These are phyloP conservation scores for Scheffersomyces lignosus DNA, from an alignment of 805 yeast genomes.

Conservation along the genomic window DNA sequence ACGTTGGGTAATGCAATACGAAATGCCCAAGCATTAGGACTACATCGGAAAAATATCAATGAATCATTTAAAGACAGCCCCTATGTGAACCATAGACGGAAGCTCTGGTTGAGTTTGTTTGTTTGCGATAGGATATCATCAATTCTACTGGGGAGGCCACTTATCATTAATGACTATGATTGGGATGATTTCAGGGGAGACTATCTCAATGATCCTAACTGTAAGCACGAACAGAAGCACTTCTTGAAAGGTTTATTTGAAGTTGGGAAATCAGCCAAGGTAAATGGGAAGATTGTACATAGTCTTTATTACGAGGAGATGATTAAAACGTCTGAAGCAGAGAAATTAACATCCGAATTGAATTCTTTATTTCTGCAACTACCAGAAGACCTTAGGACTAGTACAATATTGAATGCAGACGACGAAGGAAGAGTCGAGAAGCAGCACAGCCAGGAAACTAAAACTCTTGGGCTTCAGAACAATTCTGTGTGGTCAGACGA, in stretches of 20 bases:
- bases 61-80: slow-evolving; percentile 26
- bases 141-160: slow-evolving; percentile 33
- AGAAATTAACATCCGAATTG: slow-evolving; percentile 29
- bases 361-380: slow-evolving; percentile 29
- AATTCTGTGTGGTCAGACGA: slow-evolving; percentile 2
- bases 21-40: slow-evolving; percentile 39
- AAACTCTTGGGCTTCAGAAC: neutral
- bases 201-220: slow-evolving; percentile 9
- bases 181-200: slow-evolving; percentile 30
- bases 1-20: slow-evolving; percentile 39
- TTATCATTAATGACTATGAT: slow-evolving; percentile 31
- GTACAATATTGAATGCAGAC: slow-evolving; percentile 15
- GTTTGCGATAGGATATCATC: slow-evolving; percentile 31
- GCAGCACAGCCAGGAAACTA: neutral
- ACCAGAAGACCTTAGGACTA: slow-evolving; percentile 23
- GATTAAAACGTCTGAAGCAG: slow-evolving; percentile 25
- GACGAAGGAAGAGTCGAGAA: slow-evolving; percentile 4
- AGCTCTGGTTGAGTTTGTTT: slow-evolving; percentile 27
- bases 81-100: slow-evolving; percentile 28
- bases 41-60: slow-evolving; percentile 35
- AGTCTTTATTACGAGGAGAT: slow-evolving; percentile 27
- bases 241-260: slow-evolving; percentile 20
- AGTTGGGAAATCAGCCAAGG: slow-evolving; percentile 20
- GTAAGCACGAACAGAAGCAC: slow-evolving; percentile 1
- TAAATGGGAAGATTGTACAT: slow-evolving; percentile 27